A percentile compares a stretch with the other conserved stretches of the same genome.
phyloP scores from a whole-genome alignment of 2,329 filamentous ascomycete species.

The Fusarium sp. region DNA sequence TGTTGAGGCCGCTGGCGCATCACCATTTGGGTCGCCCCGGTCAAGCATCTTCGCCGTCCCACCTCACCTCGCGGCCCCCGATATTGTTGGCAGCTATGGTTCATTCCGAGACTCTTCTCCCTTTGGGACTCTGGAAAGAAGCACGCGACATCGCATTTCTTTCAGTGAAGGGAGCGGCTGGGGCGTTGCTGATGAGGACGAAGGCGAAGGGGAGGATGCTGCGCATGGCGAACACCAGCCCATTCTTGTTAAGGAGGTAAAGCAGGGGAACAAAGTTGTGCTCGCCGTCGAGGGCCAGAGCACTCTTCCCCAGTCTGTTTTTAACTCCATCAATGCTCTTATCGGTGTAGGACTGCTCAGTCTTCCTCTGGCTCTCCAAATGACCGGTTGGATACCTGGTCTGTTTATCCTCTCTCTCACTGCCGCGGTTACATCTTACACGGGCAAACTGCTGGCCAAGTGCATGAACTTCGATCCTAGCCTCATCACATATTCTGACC shows the following conservation, averaged over 20 bases:
- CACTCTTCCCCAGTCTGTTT: constrained; percentile 94
- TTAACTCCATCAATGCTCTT: constrained; percentile 95
- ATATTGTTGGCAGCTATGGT: constrained; percentile 79
- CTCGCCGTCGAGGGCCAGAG: constrained; percentile 91
- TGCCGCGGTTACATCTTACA: constrained; percentile 84
- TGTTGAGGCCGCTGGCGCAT: constrained; percentile 56
- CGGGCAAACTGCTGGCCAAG: constrained; percentile 84
- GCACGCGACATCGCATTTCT: constrained; percentile 58
- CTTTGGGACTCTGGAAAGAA: constrained; percentile 67
- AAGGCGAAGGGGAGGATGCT: constrained; percentile 49
- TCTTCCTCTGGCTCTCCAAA: constrained; percentile 87
- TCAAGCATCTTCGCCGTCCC: constrained; percentile 68
- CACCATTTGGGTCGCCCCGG: constrained; percentile 48
- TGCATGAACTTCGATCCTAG: constrained; percentile 89
- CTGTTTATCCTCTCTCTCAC: constrained; percentile 79
- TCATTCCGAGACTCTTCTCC: constrained; percentile 60
- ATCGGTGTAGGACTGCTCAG: constrained; percentile 92
- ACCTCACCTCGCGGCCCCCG: constrained; percentile 74
- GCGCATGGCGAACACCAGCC: constrained; percentile 75
- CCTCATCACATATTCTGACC: constrained; percentile 93
- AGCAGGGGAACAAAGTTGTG: constrained; percentile 88
- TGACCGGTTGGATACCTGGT: constrained; percentile 90
- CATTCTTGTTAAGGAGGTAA: constrained; percentile 88
- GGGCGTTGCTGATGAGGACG: constrained; percentile 54
- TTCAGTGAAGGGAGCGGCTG: constrained; percentile 58